A percentile compares a stretch with the other conserved stretches of the same genome.
Conservation (phyloP, 1,139 yeast species). For the Taiozyma sp. region DNA sequence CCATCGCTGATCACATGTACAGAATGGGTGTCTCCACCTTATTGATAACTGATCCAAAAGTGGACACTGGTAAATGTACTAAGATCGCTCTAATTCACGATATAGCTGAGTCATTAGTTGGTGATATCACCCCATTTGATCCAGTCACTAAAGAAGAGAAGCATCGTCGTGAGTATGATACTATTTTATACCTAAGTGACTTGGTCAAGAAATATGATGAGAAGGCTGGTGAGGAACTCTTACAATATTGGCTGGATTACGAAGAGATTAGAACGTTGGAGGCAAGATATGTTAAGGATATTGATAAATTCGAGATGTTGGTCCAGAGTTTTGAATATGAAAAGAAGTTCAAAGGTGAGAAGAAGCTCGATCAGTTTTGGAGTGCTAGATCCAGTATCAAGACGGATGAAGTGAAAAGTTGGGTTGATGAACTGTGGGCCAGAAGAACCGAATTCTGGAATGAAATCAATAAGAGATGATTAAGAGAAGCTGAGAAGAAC, state of each 20-base stretch:
- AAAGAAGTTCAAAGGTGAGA: conserved; percentile 50
- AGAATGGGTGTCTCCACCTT: conserved; percentile 86
- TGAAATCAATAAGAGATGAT: background rate
- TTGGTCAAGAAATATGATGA: conserved; percentile 62
- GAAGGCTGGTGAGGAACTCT: conserved; percentile 59
- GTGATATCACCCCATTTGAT: conserved; percentile 90
- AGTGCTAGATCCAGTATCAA: conserved; percentile 59
- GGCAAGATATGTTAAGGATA: conserved; percentile 88
- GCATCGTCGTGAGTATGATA: conserved; percentile 73
- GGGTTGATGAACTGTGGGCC: conserved; percentile 63
- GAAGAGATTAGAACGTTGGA: conserved; percentile 80
- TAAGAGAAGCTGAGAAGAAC: background rate
- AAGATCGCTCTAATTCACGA: conserved; percentile 90
- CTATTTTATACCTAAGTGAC: conserved; percentile 64
- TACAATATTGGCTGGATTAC: conserved; percentile 83
- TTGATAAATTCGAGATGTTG: conserved; percentile 90
- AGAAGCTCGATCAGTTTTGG: conserved; percentile 67
- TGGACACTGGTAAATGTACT: conserved; percentile 57
- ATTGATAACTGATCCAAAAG: conserved; percentile 52
- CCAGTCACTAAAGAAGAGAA: conserved; percentile 66
- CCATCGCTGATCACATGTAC: conserved; percentile 95
- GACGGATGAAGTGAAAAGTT: conserved; percentile 63
- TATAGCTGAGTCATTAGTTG: conserved; percentile 90
- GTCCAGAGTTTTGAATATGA: conserved; percentile 92
- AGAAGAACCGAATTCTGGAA: conserved; percentile 49